Conservation (phyloP, 1,139 yeast genomes). For the Saccharomyces pastorianus region DNA sequence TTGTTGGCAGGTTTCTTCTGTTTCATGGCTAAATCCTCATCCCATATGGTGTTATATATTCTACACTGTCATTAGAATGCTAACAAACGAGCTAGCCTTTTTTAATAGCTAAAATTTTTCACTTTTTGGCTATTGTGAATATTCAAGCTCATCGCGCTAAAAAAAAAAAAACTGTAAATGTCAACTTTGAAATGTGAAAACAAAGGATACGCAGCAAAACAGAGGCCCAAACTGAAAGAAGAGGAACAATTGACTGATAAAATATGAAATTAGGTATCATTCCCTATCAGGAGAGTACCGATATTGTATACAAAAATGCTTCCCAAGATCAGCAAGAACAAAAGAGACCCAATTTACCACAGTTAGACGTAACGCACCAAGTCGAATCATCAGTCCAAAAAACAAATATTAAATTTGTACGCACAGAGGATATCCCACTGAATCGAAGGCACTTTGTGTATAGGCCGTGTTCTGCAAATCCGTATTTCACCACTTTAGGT, state of each 20-base stretch:
- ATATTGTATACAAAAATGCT: constrained; percentile 13
- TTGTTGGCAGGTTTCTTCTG: neutral
- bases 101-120: neutral
- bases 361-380: constrained; percentile 8
- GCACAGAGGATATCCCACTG: constrained; percentile 64
- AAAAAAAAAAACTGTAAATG: neutral
- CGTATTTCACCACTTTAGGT: constrained; percentile 48
- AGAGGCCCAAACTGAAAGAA: neutral
- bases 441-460: constrained; percentile 78
- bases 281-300: constrained; percentile 24
- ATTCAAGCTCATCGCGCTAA: neutral
- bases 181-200: neutral
- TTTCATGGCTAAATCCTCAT: neutral
- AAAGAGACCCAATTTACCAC: constrained; percentile 16
- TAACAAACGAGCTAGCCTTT: neutral
- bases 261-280: constrained; percentile 27
- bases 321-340: constrained; percentile 3
- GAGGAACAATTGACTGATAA: neutral
- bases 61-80: neutral
- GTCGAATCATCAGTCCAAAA: neutral
- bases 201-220: neutral
- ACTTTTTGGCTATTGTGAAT: neutral
- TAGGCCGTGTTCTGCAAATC: constrained; percentile 68
- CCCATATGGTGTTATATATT: neutral
- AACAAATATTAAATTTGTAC: constrained; percentile 11